Percentiles rank a stretch among this genome's conserved stretches.
These are phyloP conservation scores for Voacanga thouarsii DNA, from an alignment of 257 asterid genomes.

Conservation along the genomic window DNA sequence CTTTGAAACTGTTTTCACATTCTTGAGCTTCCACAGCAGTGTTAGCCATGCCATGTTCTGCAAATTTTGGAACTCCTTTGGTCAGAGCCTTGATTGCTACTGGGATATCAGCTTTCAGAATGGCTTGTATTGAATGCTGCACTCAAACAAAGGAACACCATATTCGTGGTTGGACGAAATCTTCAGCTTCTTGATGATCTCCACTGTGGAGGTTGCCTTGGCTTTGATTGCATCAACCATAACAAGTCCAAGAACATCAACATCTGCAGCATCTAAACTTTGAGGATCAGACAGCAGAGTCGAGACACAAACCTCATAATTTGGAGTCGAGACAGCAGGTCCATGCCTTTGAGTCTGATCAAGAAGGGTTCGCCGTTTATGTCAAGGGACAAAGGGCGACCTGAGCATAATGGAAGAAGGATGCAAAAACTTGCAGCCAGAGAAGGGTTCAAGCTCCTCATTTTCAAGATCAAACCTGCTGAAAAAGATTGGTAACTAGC, in stretches of 20 bases:
- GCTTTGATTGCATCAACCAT: conserved; percentile 19
- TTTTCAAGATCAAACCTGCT: not conserved
- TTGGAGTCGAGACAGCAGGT: conserved; percentile 44
- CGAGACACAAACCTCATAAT: conserved; percentile 40
- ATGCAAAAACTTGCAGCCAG: not conserved
- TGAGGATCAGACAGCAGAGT: conserved; percentile 16
- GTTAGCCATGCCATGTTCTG: conserved; percentile 29
- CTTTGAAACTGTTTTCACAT: conserved; percentile 22
- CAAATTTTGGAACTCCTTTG: conserved; percentile 30
- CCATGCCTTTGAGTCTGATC: conserved; percentile 6
- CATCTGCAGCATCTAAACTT: conserved; percentile 20
- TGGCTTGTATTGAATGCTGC: conserved; percentile 20
- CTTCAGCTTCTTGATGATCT: conserved; percentile 12
- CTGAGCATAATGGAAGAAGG: not conserved
- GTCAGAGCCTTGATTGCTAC: conserved; percentile 23
- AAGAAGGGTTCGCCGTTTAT: not conserved
- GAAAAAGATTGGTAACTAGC: not conserved
- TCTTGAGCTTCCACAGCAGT: conserved; percentile 25
- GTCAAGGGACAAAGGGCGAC: not conserved
- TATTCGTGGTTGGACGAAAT: conserved; percentile 14
- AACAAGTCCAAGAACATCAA: conserved; percentile 29
- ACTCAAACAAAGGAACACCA: conserved; percentile 3
- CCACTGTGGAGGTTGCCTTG: conserved; percentile 10
- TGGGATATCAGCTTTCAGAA: conserved; percentile 26
- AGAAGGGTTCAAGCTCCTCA: conserved; percentile 8